Base-by-base conservation (phyloP, 2,329 filamentous ascomycete species). In the Xylariaceae sp. region DNA sequence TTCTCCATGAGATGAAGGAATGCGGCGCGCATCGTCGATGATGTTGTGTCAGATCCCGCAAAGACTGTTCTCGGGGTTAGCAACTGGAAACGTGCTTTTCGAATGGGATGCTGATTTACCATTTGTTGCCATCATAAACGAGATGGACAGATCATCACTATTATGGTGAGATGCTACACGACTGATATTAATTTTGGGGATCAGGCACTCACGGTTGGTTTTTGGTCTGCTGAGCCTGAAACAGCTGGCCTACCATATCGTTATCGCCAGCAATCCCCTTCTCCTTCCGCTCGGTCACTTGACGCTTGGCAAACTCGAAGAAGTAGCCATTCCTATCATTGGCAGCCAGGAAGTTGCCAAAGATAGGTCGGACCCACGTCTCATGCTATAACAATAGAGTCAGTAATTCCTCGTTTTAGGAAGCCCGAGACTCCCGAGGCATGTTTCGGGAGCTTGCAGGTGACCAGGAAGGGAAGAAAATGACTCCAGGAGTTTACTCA, bases 291-390 rank as follows among this genome's bases (percentile, higher is more conserved):
- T 29, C 32, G 22, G 45, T 21, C 5, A 55, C 46, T 23, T 53
- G 45, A 5, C 35, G 20, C 3, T 44, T 36, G 10, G 52, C 40
- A 27, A 50, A 45, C 2, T 48, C 14, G 32, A 47, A 49, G 44
- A 55, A 55, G 37, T 49, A 53, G 12, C 45, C 46, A 16, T 54
- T 52, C 16, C 52, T 46, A n/a, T 52, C 47, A 17, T 54, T 54
- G 3, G 44, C 12, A 11, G 49, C 49, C 12, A 54, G 22, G 16
- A 42, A 40, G 16, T 54, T 54, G n/a, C 52, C 47, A 16, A 54
- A n/a, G n/a, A n/a, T n/a, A n/a, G n/a, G n/a, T n/a, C n/a, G n/a
- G n/a, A n/a, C n/a, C n/a, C n/a, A n/a, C n/a, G n/a, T n/a, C n/a
- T n/a, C n/a, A n/a, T n/a, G n/a, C n/a, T n/a, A n/a, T n/a, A n/a